Evolutionary conservation across 345 rosid species (phyloP), one percentile per base, ranked within the genome.

Genomic region (Noccaea caerulescens): DNA sequence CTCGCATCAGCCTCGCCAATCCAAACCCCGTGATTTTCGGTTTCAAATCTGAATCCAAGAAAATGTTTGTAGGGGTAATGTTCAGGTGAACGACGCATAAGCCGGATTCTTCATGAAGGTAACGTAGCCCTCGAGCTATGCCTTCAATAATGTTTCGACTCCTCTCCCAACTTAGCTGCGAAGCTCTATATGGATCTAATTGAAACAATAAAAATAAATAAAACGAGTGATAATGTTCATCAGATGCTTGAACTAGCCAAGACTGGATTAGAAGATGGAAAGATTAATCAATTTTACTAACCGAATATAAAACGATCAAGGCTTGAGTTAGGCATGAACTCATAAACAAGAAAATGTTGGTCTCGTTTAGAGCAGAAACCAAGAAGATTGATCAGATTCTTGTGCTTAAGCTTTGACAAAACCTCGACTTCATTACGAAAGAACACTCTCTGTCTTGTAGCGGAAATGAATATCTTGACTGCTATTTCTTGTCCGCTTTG

Each of bases 241-340:
- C n/a, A 43, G n/a, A 54, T 41, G 5, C 7, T 62, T 13, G 58
- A 50, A 60, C 60, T 50, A 49, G 7, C 2, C 10, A 43, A 30
- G 32, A 25, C 10, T 13, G 25, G 50, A 18, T 38, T 59, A 39
- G 25, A 41, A 14, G 14, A 14, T 46, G 1, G 6, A 37, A 56
- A 46, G 5, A 4, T 30, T 20, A 20, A 0, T 34, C 8, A 33
- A 7, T 2, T 23, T 41, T 10, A 6, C 79, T 37, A 49, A 88
- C 92, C 85, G 45, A 77, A 81, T 10, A 86, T 78, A 51, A 75
- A 5, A 3, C 9, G 33, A 59, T 86, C 84, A 5, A 82, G 84
- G 78, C 84, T 80, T 54, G 58, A 47, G 66, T 86, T 86, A 49
- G 88, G 84, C 86, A 86, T 76, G 61, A 81, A 85, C 66, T 88